Base-by-base conservation (phyloP, 2,329 filamentous ascomycete genomes). In the Acrodontium crateriforme region DNA sequence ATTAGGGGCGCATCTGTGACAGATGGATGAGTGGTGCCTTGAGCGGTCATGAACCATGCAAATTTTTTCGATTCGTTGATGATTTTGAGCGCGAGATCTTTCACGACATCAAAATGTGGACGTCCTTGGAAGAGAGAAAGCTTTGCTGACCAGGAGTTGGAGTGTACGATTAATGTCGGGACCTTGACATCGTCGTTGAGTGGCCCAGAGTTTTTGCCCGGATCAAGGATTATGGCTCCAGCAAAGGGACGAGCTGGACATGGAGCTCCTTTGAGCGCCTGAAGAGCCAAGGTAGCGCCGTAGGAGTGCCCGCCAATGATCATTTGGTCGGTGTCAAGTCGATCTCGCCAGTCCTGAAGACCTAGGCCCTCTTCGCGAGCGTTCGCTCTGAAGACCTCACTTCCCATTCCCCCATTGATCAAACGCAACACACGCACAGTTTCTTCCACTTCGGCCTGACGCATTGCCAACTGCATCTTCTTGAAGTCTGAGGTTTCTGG, bases 1-100 rank as follows among this genome's bases (percentile, higher is more conserved):
- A 79, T 61, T 3, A 78, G 55, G 1, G 74, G 72, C 10, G 74
- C 74, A 42, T 78, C 74, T 0, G 74, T 77, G 12, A 76, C 68
- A 7, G 65, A 70, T 0, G 74, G 71, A 41, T 79, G 74, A 0
- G 70, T 37, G 2, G 38, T 50, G 36, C 46, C 47, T 39, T 47
- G 43, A 3, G 56, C 39, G 1, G 58, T 62, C 42, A 58, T 48
- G 38, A 62, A 61, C 59, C 59, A 63, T 2, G 46, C 49, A 5
- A 36, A 42, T 16, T 59, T 57, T 9, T 58, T 50, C 30, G 62
- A 50, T 32, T 53, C 39, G 36, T 65, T 51, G 13, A 46, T 39
- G 25, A 67, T 55, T 33, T 54, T 49, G 12, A 58, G 50, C 2
- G 68, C 68, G 2, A 78, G 55, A 6, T 67, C 65, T 30, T 60